Base-by-base conservation (phyloP, 179 eudicot genomes). In the Beta lomatogona region DNA sequence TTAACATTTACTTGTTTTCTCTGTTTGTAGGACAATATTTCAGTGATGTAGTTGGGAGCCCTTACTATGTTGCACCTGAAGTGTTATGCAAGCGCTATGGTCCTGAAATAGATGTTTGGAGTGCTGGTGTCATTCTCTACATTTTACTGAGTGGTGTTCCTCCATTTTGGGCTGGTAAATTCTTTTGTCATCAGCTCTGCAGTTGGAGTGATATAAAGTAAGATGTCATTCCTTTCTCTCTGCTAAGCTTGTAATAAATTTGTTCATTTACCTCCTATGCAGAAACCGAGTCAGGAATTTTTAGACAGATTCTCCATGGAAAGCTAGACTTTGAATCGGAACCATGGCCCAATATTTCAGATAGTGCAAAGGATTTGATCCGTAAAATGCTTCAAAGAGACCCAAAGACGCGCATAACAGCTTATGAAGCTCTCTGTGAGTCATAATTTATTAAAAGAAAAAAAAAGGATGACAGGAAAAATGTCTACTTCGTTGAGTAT, bases 11-110 rank as follows among this genome's bases (percentile, higher is more conserved):
- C 84, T 21, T 67, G 19, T 25, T 54, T 80, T 31, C 68, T 71
- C 10, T 57, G 58, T 63, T 60, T 71, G 71, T 89, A 94, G 97
- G 94, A 53, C 94, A 94, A 85, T 87, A 88, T 82, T 89, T 91
- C 61, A 80, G 89, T 55, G 97, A 94, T 86, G 98, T 93, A 61
- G 93, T 94, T 82, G 98, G 98, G 77, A 94, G 98, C 85, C 98
- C 97, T 64, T 94, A 94, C 84, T 93, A 94, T 86, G 97, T 94
- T 80, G 98, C 98, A 46, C 98, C 97, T 48, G 98, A 94, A 86
- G 98, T 94, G 64, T 77, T 94, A 81, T 93, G 92, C 85, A 94
- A 93, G 87, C 91, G 86, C 44, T 94, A 94, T 88, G 98, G 98
- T 25, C 97, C 90, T 77, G 95, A 94, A 87, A 84, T 88, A 9